These are phyloP conservation scores for Claviceps spartinae DNA, from an alignment of 2,329 filamentous ascomycete species.

Conservation along the genomic window DNA sequence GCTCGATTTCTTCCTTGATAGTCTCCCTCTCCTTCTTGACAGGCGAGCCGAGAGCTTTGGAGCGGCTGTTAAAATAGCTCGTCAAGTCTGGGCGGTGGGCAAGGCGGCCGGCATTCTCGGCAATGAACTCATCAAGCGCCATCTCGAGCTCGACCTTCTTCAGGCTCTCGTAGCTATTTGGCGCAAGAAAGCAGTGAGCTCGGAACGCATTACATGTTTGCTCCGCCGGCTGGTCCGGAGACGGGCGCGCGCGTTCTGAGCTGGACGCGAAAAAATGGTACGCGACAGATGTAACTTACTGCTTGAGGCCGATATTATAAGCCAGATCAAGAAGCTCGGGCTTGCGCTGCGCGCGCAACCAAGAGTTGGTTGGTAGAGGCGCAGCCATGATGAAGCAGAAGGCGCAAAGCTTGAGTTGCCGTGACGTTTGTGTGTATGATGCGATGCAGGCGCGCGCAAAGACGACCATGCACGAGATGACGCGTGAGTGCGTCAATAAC, in stretches of 20 bases:
- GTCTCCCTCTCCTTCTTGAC: conserved; percentile 41
- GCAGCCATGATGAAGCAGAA: conserved; percentile 12
- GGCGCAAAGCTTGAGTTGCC: not conserved
- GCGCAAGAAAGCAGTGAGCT: not conserved
- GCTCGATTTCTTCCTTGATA: conserved; percentile 23
- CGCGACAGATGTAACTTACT: conserved; percentile 41
- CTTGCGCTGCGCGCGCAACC: conserved; percentile 74
- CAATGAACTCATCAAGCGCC: conserved; percentile 59
- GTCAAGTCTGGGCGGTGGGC: conserved; percentile 48
- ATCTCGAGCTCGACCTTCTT: conserved; percentile 71
- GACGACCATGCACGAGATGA: not conserved
- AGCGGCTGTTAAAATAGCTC: conserved; percentile 63
- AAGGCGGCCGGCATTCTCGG: conserved; percentile 53
- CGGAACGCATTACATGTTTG: too few species aligned
- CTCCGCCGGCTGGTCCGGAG: too few species aligned
- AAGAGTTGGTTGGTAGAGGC: conserved; percentile 39
- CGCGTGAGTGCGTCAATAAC: not conserved
- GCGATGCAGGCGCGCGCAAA: not conserved
- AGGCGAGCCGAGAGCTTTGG: conserved; percentile 44
- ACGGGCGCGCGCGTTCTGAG: too few species aligned
- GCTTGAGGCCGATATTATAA: conserved; percentile 52
- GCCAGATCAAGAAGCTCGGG: conserved; percentile 63
- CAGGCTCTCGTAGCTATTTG: conserved; percentile 48
- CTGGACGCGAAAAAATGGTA: not conserved
- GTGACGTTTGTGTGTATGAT: not conserved